Evolutionary conservation across 2,329 filamentous ascomycete genomes (phyloP), one percentile per base, ranked within the genome.

Genomic region (Aspergillus ochraceus): DNA sequence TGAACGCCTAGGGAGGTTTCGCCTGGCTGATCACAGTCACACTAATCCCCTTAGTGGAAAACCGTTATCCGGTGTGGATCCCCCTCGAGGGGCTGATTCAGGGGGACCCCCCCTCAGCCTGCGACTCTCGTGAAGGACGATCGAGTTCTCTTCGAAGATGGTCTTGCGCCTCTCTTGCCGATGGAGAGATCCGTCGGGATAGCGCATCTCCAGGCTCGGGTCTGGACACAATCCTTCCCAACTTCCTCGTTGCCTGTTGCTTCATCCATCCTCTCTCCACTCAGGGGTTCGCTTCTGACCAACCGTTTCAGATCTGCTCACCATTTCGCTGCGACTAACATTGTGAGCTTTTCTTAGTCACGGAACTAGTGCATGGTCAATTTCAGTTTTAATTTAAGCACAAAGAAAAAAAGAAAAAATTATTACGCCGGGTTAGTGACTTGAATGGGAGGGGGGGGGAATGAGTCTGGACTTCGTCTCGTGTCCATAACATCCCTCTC

Each of bases 381-480:
- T 46, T 61, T 60, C 59, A 60, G 52, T 60, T 42, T 65, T 64
- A 63, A 68, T 62, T 55, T 62, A 45, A 62, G 53, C 62, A 62
- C 54, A 57, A 62, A 62, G 54, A 57, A 55, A 46, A 46, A 59
- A 53, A 59, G 49, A 51, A 51, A 54, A 49, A 10, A 54, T 29
- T 29, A 53, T 19, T 47, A n/a, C 36, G 45, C 32, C 36, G 36
- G 45, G 51, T 45, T 45, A 54, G 39, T 58, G 51, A 50, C 22
- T 54, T 45, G 30, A 54, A 36, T 51, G 45, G 52, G 36, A 42
- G 36, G 32, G 36, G 36, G 36, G 30, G 36, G 36, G 36, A n/a
- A 42, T 8, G 36, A 45, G 55, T 36, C 57, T 58, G 57, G 57
- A 46, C 47, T 46, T 49, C 30, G 49, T 58, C 42, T 47, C 51